A percentile compares a stretch with the other conserved stretches of the same genome.
These are phyloP conservation scores for Fusarium sp. DNA, from an alignment of 2,329 filamentous ascomycete species.

Conservation along the genomic window DNA sequence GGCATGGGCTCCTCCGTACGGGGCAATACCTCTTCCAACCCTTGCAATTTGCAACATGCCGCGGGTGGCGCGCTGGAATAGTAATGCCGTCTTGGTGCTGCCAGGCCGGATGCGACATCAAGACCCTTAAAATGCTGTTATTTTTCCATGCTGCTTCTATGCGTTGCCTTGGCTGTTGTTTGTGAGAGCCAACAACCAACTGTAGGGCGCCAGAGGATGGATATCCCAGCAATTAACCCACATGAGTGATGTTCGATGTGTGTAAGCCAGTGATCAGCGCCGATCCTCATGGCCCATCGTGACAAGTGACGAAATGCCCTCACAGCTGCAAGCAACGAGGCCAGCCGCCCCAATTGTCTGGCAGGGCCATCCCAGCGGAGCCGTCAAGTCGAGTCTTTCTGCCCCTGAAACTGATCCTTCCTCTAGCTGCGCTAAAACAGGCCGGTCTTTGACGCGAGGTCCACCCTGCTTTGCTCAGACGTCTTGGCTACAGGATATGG, in stretches of 20 bases:
- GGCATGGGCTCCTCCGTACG: conserved; percentile 4
- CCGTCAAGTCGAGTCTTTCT: background rate
- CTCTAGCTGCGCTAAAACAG: conserved; percentile 6
- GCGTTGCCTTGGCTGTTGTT: too few species aligned
- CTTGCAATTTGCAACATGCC: conserved; percentile 3
- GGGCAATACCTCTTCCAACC: background rate
- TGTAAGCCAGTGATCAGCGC: background rate
- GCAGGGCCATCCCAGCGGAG: background rate
- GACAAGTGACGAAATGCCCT: background rate
- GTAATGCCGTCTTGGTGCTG: background rate
- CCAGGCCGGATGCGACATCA: background rate
- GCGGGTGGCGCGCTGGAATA: background rate
- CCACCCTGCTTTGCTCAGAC: background rate
- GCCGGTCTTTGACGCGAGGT: background rate
- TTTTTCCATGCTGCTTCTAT: too few species aligned
- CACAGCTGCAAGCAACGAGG: background rate
- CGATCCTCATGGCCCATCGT: conserved; percentile 2
- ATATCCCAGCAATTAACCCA: background rate
- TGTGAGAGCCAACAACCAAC: background rate
- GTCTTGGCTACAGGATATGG: background rate
- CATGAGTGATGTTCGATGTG: background rate
- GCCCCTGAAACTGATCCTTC: conserved; percentile 2
- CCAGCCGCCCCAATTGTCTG: background rate
- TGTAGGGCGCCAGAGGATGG: background rate
- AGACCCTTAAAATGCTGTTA: background rate